These are phyloP conservation scores for Niveomyces coronatus DNA, from an alignment of 2,329 filamentous ascomycete species.

Conservation along the genomic window DNA sequence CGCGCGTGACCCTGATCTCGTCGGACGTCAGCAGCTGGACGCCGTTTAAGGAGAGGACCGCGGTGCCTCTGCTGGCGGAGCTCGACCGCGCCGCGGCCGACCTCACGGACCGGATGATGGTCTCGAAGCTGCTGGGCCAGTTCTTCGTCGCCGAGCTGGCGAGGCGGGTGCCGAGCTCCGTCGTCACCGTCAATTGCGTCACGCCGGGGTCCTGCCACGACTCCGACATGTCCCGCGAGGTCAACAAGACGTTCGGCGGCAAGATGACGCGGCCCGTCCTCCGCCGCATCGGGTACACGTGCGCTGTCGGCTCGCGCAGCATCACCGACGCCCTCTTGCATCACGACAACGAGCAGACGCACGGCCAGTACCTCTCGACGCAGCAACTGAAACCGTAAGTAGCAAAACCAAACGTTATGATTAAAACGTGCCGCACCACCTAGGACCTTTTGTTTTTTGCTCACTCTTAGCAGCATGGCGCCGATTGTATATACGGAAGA, in stretches of 20 bases:
- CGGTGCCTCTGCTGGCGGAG: slow-evolving; percentile 12
- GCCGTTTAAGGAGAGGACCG: slow-evolving; percentile 12
- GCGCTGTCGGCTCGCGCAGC: slow-evolving; percentile 7
- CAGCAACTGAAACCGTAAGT: slow-evolving; percentile 10
- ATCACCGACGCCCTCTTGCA: slow-evolving; percentile 5
- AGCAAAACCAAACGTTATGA: too few relatives aligned
- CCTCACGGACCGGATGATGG: slow-evolving; percentile 12
- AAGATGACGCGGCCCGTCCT: slow-evolving; percentile 4
- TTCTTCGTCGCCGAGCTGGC: slow-evolving; percentile 23
- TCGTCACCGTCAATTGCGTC: slow-evolving; percentile 14
- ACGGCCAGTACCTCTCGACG: slow-evolving; percentile 8
- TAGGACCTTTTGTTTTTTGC: not conserved
- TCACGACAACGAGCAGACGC: slow-evolving; percentile 3
- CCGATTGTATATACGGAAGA: slow-evolving; percentile 10
- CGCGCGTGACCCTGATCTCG: slow-evolving; percentile 15
- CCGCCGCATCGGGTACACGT: not conserved
- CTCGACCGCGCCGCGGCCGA: slow-evolving; percentile 11
- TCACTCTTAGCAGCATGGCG: slow-evolving; percentile 5
- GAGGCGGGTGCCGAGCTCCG: slow-evolving; percentile 15
- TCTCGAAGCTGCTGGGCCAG: slow-evolving; percentile 22
- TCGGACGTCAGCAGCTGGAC: slow-evolving; percentile 15
- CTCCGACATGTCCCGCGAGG: slow-evolving; percentile 12
- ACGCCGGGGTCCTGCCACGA: slow-evolving; percentile 13
- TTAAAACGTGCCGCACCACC: too few relatives aligned
- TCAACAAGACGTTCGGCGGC: slow-evolving; percentile 7